Percentiles rank a stretch among this genome's conserved stretches.
These are phyloP conservation scores for Acanthamoeba comandoni DNA, from an alignment of 208 protist genomes.

Conservation along the genomic window DNA sequence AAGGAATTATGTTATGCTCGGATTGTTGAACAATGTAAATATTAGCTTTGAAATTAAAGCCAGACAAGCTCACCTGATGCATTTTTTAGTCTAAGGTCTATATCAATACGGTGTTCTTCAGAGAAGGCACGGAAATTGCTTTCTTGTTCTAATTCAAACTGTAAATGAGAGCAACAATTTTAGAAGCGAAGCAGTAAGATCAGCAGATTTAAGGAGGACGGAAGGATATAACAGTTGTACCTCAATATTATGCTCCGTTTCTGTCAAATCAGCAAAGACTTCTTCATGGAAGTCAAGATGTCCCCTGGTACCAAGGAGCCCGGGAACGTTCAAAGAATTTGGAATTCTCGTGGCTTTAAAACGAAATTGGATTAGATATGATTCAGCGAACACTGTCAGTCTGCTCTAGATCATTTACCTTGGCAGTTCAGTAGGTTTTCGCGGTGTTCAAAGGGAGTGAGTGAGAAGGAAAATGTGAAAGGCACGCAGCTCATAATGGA, in stretches of 20 bases:
- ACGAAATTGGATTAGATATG: neutral
- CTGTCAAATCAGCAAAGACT: slow-evolving; percentile 15
- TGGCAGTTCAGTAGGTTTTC: slow-evolving; percentile 65
- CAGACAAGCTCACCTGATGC: neutral
- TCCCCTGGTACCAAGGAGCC: slow-evolving; percentile 34
- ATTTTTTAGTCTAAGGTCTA: slow-evolving; percentile 46
- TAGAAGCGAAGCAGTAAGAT: no score
- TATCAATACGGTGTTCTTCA: slow-evolving; percentile 46
- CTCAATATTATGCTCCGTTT: slow-evolving; percentile 9
- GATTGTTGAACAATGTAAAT: neutral
- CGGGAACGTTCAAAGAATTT: slow-evolving; percentile 43
- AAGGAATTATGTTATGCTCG: neutral
- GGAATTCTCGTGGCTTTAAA: slow-evolving; percentile 16
- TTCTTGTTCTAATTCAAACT: slow-evolving; percentile 4
- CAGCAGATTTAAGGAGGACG: no score
- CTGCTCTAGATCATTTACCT: neutral
- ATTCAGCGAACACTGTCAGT: no score
- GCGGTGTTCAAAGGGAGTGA: slow-evolving; percentile 4
- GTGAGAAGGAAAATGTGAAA: slow-evolving; percentile 45
- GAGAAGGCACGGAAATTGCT: slow-evolving; percentile 43
- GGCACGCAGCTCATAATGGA: slow-evolving; percentile 39
- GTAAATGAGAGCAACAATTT: neutral
- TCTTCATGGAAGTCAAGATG: slow-evolving; percentile 34
- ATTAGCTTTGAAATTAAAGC: neutral
- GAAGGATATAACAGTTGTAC: neutral